These are phyloP conservation scores for Camellia lanceoleosa DNA, from an alignment of 148 eudicot species.

Conservation along the genomic window DNA sequence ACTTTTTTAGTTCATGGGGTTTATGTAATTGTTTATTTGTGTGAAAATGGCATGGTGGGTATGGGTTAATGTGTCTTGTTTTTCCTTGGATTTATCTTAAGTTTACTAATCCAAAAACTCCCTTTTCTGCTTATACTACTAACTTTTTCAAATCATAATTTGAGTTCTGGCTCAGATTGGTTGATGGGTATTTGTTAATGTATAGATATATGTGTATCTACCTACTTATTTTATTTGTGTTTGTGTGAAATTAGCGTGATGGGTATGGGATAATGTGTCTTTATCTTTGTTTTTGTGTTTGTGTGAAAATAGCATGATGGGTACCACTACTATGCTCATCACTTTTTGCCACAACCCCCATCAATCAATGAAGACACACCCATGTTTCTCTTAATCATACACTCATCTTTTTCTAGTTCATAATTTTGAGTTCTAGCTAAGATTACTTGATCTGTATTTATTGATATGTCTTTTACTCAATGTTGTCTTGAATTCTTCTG, in stretches of 20 bases:
- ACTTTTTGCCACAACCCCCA: not conserved
- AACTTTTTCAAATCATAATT: not conserved
- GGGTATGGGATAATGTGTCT: slow-evolving; percentile 16
- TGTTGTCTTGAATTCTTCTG: slow-evolving; percentile 16
- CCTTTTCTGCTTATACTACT: not conserved
- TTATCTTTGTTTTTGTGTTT: slow-evolving; percentile 21
- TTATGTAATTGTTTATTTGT: not conserved
- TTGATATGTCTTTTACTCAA: slow-evolving; percentile 7
- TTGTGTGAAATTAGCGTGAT: slow-evolving; percentile 8
- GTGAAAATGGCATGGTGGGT: too few relatives aligned
- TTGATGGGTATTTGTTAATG: not conserved
- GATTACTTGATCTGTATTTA: slow-evolving; percentile 24
- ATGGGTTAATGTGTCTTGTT: not conserved
- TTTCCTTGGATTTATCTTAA: not conserved
- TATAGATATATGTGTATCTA: not conserved
- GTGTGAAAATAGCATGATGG: not conserved
- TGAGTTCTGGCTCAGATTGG: not conserved
- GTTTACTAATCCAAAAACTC: not conserved
- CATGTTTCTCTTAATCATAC: slow-evolving; percentile 3
- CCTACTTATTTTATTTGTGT: not conserved
- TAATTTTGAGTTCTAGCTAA: slow-evolving; percentile 18
- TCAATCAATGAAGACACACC: not conserved
- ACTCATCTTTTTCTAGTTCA: not conserved
- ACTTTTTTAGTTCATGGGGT: not conserved
- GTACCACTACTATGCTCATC: not conserved